Percentiles rank a stretch among this genome's conserved stretches.
These are phyloP conservation scores for Wickerhamiella domercqiae DNA, from an alignment of 805 yeast genomes.

Conservation along the genomic window DNA sequence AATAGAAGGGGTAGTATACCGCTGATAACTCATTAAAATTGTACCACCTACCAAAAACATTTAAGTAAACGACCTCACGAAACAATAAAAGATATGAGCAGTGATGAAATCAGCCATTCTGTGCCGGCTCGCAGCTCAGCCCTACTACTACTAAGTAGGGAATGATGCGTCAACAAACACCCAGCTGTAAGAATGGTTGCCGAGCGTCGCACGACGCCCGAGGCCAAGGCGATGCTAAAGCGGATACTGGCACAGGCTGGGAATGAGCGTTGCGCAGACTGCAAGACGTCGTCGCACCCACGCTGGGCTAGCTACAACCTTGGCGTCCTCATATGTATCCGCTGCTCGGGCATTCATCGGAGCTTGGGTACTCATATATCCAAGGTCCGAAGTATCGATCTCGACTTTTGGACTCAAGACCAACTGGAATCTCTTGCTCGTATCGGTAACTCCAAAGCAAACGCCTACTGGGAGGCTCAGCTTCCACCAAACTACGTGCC, in stretches of 20 bases:
- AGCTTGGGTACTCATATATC: slow-evolving; percentile 93
- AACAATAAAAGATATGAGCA: too few relatives aligned
- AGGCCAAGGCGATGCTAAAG: slow-evolving; percentile 56
- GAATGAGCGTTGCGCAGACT: slow-evolving; percentile 77
- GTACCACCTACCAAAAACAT: too few relatives aligned
- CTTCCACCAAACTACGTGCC: slow-evolving; percentile 61
- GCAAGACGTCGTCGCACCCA: slow-evolving; percentile 80
- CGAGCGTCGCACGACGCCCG: slow-evolving; percentile 25
- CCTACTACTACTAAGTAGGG: too few relatives aligned
- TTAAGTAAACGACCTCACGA: too few relatives aligned
- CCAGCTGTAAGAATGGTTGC: too few relatives aligned
- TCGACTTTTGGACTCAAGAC: slow-evolving; percentile 93
- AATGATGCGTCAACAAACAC: too few relatives aligned
- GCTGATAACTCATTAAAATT: too few relatives aligned
- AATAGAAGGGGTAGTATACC: too few relatives aligned
- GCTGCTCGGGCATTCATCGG: slow-evolving; percentile 89
- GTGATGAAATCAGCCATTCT: too few relatives aligned
- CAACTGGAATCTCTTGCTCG: slow-evolving; percentile 66
- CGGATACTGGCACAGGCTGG: slow-evolving; percentile 61
- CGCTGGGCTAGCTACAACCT: slow-evolving; percentile 97
- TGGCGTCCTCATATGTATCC: slow-evolving; percentile 81
- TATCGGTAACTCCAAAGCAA: slow-evolving; percentile 78
- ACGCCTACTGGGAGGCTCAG: slow-evolving; percentile 69
- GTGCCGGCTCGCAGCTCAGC: too few relatives aligned
- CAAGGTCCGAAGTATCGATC: slow-evolving; percentile 81